Percentiles rank a stretch among this genome's conserved stretches.
These are phyloP conservation scores for Amphicarpaea edgeworthii DNA, from an alignment of 306 rosid species.

Conservation along the genomic window DNA sequence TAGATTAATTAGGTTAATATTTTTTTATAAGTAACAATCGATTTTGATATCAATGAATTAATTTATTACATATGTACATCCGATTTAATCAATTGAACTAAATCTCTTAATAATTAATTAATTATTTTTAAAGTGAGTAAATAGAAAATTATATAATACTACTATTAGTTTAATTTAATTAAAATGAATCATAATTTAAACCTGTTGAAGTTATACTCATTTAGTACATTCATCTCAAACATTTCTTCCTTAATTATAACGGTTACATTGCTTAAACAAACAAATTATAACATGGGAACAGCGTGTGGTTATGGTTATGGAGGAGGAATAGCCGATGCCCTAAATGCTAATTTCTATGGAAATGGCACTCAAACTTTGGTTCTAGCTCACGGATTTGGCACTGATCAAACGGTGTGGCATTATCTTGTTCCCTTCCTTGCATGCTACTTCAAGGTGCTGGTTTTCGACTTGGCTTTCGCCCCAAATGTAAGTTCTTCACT, in stretches of 20 bases:
- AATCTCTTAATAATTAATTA: no score
- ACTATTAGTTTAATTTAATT: no score
- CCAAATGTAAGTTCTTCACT: constrained; percentile 44
- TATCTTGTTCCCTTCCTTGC: constrained; percentile 59
- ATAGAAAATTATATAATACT: no score
- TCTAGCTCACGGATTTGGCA: constrained; percentile 63
- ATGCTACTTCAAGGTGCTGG: constrained; percentile 63
- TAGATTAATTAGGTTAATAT: no score
- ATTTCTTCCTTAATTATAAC: background rate
- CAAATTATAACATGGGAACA: constrained; percentile 48
- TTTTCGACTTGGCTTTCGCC: constrained; percentile 62
- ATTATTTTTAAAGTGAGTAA: no score
- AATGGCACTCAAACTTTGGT: constrained; percentile 58
- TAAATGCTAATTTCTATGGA: constrained; percentile 59
- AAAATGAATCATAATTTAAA: no score
- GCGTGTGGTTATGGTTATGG: background rate
- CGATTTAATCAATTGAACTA: no score
- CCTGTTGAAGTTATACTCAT: no score
- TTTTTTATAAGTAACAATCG: no score
- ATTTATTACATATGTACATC: no score
- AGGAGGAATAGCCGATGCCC: constrained; percentile 50
- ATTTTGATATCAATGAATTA: no score
- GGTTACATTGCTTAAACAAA: background rate
- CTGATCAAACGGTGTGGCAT: constrained; percentile 55
- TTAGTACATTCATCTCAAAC: background rate